phyloP scores from a whole-genome alignment of 228 moss, liverwort and hornwort species.

The Sphagnum fallax region DNA sequence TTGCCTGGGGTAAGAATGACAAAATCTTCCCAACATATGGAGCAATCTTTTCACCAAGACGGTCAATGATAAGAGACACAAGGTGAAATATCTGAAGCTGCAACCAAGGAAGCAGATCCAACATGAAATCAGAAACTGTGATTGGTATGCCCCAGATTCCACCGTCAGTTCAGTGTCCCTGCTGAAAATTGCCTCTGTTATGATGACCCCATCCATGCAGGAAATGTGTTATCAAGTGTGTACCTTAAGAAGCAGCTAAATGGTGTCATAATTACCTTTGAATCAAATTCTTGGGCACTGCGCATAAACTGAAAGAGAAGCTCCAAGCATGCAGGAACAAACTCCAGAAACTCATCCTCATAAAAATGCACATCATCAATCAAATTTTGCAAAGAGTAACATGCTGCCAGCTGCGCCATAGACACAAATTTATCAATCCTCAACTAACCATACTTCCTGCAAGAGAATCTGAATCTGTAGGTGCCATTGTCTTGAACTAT shows the following conservation, averaged over 20 bases:
- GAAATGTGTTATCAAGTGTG: no score
- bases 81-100: slow-evolving; percentile 98
- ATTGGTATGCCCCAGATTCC: no score
- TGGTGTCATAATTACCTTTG: slow-evolving; percentile 48
- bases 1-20: slow-evolving; percentile 86
- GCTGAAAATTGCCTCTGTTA: no score
- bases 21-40: slow-evolving; percentile 90
- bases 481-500: no score
- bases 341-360: slow-evolving; percentile 95
- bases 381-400: slow-evolving; percentile 79
- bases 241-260: no score
- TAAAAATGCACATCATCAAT: slow-evolving; percentile 98
- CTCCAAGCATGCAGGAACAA: slow-evolving; percentile 82
- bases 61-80: slow-evolving; percentile 94
- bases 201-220: no score
- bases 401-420: slow-evolving; percentile 74
- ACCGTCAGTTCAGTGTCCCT: no score
- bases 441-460: no score
- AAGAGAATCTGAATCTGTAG: no score
- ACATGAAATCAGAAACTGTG: no score
- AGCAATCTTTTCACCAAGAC: slow-evolving; percentile 90
- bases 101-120: slow-evolving; percentile 3
- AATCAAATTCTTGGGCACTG: slow-evolving; percentile 93
- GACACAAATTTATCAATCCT: neutral
- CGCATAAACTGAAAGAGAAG: slow-evolving; percentile 92